Evolutionary conservation across 1,139 yeast species (phyloP).

Genomic region (Nematodospora anomalae): DNA sequence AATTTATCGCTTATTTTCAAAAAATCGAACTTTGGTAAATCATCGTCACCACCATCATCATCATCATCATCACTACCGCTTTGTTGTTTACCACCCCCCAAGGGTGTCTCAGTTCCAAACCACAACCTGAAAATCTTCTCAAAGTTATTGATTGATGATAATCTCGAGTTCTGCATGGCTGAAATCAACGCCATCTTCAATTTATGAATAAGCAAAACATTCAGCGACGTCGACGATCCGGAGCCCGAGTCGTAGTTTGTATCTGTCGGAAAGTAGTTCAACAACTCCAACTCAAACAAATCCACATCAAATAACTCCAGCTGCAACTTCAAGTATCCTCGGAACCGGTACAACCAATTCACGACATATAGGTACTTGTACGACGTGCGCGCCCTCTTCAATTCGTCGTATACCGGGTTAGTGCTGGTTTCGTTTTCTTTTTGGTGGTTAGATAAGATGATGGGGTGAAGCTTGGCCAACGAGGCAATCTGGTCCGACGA

Average conservation of each 20-base stretch:
- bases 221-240: background rate
- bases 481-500: constrained; percentile 3
- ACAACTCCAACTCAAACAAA: constrained; percentile 53
- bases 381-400: constrained; percentile 23
- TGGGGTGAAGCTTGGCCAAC: constrained; percentile 31
- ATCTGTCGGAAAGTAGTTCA: constrained; percentile 34
- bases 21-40: constrained; percentile 31
- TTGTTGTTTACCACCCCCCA: constrained; percentile 38
- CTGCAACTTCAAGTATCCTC: constrained; percentile 44
- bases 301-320: constrained; percentile 54
- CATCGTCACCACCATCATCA: constrained; percentile 16
- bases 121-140: constrained; percentile 47
- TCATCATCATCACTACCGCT: too few relatives aligned
- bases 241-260: constrained; percentile 25
- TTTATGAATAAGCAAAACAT: constrained; percentile 36
- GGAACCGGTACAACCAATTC: constrained; percentile 51
- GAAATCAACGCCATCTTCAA: constrained; percentile 42
- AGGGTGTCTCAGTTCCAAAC: constrained; percentile 42
- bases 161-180: constrained; percentile 29
- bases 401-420: constrained; percentile 9
- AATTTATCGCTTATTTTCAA: constrained; percentile 46
- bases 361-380: constrained; percentile 45
- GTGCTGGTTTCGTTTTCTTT: too few relatives aligned
- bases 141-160: constrained; percentile 37
- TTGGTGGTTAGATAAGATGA: constrained; percentile 26